These are phyloP conservation scores for Saccharomyces hybrid DNA, from an alignment of 1,139 yeast species.

Conservation along the genomic window DNA sequence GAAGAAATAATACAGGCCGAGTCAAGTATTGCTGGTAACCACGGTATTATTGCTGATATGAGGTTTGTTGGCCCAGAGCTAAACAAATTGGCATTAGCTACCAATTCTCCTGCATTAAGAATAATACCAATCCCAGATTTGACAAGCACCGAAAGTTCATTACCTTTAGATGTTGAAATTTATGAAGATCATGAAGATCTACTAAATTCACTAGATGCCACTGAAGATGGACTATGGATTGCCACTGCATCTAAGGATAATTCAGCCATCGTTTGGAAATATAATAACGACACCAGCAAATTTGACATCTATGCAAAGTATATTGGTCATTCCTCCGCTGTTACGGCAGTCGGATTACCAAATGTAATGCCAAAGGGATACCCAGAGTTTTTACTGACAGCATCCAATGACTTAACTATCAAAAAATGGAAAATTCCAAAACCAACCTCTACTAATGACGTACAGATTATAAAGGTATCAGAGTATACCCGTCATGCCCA, in stretches of 20 bases:
- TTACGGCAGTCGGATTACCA: constrained; percentile 76
- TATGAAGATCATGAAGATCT: constrained; percentile 81
- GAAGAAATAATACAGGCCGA: constrained; percentile 37
- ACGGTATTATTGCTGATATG: constrained; percentile 90
- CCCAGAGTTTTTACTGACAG: constrained; percentile 76
- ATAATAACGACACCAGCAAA: constrained; percentile 34
- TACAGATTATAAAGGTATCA: constrained; percentile 39
- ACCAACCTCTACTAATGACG: constrained; percentile 14
- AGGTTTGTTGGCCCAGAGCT: constrained; percentile 61
- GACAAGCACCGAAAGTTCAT: constrained; percentile 7
- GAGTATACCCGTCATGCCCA: constrained; percentile 92
- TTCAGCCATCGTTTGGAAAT: constrained; percentile 76
- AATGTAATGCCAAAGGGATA: constrained; percentile 41
- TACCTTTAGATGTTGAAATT: constrained; percentile 55
- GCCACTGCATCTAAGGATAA: constrained; percentile 92
- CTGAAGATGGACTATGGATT: constrained; percentile 77
- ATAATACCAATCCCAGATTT: constrained; percentile 44
- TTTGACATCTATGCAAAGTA: constrained; percentile 56
- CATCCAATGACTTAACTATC: constrained; percentile 81
- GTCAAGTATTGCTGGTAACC: constrained; percentile 78
- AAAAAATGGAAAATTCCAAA: constrained; percentile 80
- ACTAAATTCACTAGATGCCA: constrained; percentile 69
- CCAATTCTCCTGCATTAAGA: constrained; percentile 88
- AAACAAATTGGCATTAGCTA: constrained; percentile 66
- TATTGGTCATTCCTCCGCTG: constrained; percentile 80